Percentiles rank a stretch among this genome's conserved stretches.
These are phyloP conservation scores for Backusella parvicylindrica DNA, from an alignment of 192 early-diverging fungal species.

Conservation along the genomic window DNA sequence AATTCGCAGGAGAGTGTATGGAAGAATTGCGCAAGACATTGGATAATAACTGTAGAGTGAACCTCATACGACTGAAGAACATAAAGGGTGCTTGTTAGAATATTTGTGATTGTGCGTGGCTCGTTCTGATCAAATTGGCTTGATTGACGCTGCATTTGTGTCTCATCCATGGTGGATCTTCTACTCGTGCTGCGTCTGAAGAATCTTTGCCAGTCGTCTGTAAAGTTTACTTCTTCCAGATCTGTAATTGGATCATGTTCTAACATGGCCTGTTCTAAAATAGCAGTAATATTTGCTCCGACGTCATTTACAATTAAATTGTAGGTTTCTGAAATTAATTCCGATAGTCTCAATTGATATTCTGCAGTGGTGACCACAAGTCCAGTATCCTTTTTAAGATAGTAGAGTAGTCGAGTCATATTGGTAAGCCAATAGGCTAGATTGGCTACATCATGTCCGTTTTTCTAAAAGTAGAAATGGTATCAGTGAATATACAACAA, in stretches of 20 bases:
- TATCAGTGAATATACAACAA: background rate
- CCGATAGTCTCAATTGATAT: slow-evolving; percentile 74
- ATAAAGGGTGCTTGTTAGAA: slow-evolving; percentile 67
- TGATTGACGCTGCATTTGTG: background rate
- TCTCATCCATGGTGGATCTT: slow-evolving; percentile 9
- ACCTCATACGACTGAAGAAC: slow-evolving; percentile 70
- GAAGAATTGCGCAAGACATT: slow-evolving; percentile 72
- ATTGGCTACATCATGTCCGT: slow-evolving; percentile 16
- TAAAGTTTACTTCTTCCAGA: slow-evolving; percentile 55
- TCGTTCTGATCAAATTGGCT: slow-evolving; percentile 19
- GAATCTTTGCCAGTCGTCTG: slow-evolving; percentile 53
- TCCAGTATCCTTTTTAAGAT: slow-evolving; percentile 80
- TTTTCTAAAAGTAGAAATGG: slow-evolving; percentile 3
- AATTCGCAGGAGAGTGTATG: slow-evolving; percentile 74
- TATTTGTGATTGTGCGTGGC: slow-evolving; percentile 67
- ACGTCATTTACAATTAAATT: slow-evolving; percentile 60
- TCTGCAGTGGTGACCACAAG: slow-evolving; percentile 64
- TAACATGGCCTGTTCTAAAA: slow-evolving; percentile 64
- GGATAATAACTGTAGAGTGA: slow-evolving; percentile 72
- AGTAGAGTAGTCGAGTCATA: slow-evolving; percentile 75
- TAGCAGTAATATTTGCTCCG: slow-evolving; percentile 56
- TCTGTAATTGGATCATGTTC: slow-evolving; percentile 72
- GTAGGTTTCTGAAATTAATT: slow-evolving; percentile 73
- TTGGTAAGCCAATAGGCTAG: slow-evolving; percentile 86
- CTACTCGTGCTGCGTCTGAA: slow-evolving; percentile 40